Conservation (phyloP, 2,329 filamentous ascomycete species). For the Alternaria ventricosa region DNA sequence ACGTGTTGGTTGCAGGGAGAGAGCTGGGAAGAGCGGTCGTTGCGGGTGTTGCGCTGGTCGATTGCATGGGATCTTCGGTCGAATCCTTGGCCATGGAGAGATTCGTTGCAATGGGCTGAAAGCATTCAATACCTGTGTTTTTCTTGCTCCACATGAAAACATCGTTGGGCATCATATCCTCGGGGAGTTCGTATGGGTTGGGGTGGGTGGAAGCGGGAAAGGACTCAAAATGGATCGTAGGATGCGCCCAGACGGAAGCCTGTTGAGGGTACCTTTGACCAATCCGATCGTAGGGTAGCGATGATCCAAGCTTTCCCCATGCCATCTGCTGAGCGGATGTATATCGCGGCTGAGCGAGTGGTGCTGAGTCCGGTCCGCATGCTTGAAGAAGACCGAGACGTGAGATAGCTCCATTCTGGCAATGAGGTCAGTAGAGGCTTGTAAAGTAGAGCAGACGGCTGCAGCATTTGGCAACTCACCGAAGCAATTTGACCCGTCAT, state of each 20-base stretch:
- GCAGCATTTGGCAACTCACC: conserved; percentile 1
- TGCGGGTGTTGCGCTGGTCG: not conserved
- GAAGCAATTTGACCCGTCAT: conserved; percentile 8
- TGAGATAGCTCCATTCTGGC: conserved; percentile 14
- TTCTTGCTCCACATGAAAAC: conserved; percentile 14
- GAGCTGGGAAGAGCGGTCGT: not conserved
- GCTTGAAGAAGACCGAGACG: conserved; percentile 21
- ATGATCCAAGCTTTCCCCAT: not conserved
- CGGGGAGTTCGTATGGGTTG: not conserved
- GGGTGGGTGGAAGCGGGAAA: not conserved
- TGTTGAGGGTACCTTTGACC: not conserved
- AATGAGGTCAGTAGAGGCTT: not conserved
- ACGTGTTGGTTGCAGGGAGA: not conserved
- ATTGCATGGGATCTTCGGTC: not conserved
- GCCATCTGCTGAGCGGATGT: not conserved
- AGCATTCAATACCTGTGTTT: conserved; percentile 4
- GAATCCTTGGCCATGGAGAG: not conserved
- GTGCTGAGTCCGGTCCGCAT: not conserved
- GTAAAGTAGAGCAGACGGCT: not conserved
- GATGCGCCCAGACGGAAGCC: conserved; percentile 5
- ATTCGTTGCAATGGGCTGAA: not conserved
- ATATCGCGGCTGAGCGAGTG: not conserved
- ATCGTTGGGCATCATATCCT: conserved; percentile 12
- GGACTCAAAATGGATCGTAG: not conserved
- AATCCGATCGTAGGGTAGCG: not conserved